Conservation (phyloP, 176 grass and related monocot species). For the Hyparrhenia diplandra region DNA sequence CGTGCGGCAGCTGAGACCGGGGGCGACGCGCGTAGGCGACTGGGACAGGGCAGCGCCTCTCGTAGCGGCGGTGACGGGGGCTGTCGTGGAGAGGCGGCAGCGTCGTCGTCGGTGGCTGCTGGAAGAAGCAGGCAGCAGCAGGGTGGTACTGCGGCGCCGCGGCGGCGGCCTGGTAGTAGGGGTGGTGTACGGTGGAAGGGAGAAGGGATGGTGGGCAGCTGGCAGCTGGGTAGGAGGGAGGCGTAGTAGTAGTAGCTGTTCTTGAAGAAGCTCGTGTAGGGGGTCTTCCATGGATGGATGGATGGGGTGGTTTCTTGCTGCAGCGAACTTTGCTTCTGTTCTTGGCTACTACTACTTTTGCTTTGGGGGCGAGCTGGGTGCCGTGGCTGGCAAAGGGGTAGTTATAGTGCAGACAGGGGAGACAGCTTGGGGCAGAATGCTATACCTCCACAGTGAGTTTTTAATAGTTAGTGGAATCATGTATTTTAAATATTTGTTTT, state of each 20-base stretch:
- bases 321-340: conserved; percentile 31
- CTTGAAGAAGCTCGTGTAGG: conserved; percentile 76
- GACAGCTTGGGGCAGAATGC: not conserved
- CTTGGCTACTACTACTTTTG: conserved; percentile 16
- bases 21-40: conserved; percentile 35
- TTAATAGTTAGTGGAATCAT: too few species aligned
- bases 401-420: conserved; percentile 33
- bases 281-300: conserved; percentile 75
- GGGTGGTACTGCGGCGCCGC: conserved; percentile 20
- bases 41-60: conserved; percentile 82
- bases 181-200: conserved; percentile 3
- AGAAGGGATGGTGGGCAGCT: conserved; percentile 8
- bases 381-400: conserved; percentile 50
- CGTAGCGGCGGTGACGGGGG: conserved; percentile 73
- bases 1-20: not conserved
- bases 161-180: conserved; percentile 1
- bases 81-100: not conserved
- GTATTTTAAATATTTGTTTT: too few species aligned
- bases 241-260: conserved; percentile 58
- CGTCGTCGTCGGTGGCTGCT: not conserved
- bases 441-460: too few species aligned
- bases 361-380: conserved; percentile 31
- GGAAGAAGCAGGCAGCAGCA: conserved; percentile 28
- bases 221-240: conserved; percentile 15
- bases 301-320: conserved; percentile 16